Evolutionary conservation across 2,329 filamentous ascomycete species (phyloP).

Genomic region (Aspergillus sp.): DNA sequence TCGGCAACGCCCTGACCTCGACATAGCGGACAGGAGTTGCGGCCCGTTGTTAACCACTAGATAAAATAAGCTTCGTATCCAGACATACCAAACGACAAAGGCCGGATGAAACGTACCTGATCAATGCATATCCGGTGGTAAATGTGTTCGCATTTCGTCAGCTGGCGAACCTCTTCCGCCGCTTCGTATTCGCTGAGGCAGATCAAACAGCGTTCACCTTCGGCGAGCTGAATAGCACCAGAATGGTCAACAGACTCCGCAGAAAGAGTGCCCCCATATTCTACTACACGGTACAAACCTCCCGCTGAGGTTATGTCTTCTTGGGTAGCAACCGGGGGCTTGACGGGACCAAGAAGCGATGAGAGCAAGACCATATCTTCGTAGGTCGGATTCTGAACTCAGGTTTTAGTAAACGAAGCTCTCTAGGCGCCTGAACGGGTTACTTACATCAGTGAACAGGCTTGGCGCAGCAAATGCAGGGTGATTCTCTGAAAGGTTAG

Average conservation of each 20-base stretch:
- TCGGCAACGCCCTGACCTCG: constrained; percentile 44
- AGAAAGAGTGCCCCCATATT: constrained; percentile 43
- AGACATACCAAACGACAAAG: background rate
- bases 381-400: constrained; percentile 59
- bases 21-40: constrained; percentile 41
- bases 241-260: constrained; percentile 48
- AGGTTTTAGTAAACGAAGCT: constrained; percentile 11
- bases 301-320: constrained; percentile 64
- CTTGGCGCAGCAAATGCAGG: constrained; percentile 69
- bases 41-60: constrained; percentile 64
- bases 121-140: constrained; percentile 71
- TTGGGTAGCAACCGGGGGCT: constrained; percentile 66
- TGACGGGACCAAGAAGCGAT: constrained; percentile 65
- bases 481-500: constrained; percentile 68
- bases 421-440: background rate
- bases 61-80: constrained; percentile 29
- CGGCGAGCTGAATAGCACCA: constrained; percentile 35
- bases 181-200: constrained; percentile 66
- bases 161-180: constrained; percentile 59
- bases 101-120: constrained; percentile 51
- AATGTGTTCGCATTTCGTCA: constrained; percentile 64
- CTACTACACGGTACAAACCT: constrained; percentile 57
- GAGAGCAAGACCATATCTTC: constrained; percentile 71
- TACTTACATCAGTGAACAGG: constrained; percentile 65
- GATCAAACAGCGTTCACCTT: constrained; percentile 62